Evolutionary conservation across 306 rosid genomes (phyloP).

Genomic region (Quercus cerris): DNA sequence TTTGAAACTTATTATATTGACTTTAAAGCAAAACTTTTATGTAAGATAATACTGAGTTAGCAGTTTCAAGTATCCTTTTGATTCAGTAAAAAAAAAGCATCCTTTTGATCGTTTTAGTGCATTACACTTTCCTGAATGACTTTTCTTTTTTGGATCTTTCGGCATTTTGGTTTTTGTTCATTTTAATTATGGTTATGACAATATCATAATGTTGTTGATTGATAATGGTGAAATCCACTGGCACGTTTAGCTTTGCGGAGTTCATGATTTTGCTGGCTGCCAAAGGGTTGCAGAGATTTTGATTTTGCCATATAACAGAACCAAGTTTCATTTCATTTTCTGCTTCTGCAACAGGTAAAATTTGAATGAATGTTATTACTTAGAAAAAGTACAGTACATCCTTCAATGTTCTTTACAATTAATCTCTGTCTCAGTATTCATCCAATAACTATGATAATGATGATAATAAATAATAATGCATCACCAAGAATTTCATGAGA

Average conservation of each 20-base stretch:
- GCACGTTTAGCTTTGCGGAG: not conserved
- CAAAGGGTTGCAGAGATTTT: not conserved
- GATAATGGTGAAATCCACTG: not conserved
- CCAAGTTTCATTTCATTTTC: too few relatives aligned
- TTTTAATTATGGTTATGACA: not conserved
- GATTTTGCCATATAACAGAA: not conserved
- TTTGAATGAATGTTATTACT: too few relatives aligned
- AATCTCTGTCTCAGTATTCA: not conserved
- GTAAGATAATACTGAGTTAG: too few relatives aligned
- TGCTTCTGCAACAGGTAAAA: not conserved
- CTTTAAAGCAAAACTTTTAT: too few relatives aligned
- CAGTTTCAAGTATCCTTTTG: not conserved
- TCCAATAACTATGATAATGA: too few relatives aligned
- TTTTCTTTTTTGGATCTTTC: not conserved
- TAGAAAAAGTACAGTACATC: not conserved
- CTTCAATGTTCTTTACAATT: not conserved
- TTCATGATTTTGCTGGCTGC: not conserved
- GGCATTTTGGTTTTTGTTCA: not conserved
- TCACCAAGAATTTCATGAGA: too few relatives aligned
- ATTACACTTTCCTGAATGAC: not conserved
- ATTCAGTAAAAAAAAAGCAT: too few relatives aligned
- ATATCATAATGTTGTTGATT: not conserved
- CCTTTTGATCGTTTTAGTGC: not conserved
- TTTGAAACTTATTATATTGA: too few relatives aligned
- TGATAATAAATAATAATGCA: too few relatives aligned